Evolutionary conservation across 2,329 filamentous ascomycete genomes (phyloP), one percentile per base, ranked within the genome.

Genomic region (Colletotrichum plurivorum): DNA sequence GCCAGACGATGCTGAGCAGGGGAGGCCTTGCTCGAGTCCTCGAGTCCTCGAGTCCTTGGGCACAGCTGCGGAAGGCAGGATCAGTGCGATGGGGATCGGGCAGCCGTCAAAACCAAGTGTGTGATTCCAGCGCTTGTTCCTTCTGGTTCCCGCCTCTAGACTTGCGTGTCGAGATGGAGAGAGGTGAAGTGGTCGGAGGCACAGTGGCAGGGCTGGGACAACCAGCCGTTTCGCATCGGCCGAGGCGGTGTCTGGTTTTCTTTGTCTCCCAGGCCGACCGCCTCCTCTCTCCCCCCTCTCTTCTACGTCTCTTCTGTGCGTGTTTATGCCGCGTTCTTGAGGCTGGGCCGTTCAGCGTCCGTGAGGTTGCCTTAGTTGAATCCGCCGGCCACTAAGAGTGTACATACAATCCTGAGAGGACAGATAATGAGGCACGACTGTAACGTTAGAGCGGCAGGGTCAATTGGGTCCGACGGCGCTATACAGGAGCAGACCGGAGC

Each of bases 211-310:
- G 31, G 43, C 52, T 56, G 52, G 60, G 18, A 63, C 51, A 43
- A 49, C 55, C 62, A 67, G 67, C 67, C 55, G 67, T 69, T 69
- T 69, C 67, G 67, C 25, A 67, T 69, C 62, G 63, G 41, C 25
- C 39, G 55, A 67, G 62, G 62, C 67, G 46, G 56, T 69, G 67
- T 61, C 61, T 69, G 41, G 62, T 69, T 69, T 36, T 69, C 67
- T 69, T 66, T 69, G 67, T 69, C 36, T 66, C 48, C 45, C 46
- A 58, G 51, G 22, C 20, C 18, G 57, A 36, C 31, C 31, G 31
- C 31, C 31, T 36, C 31, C 31, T 36, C 31, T 36, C 8, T 36
- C 8, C 8, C 10, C 27, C 9, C 31, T 36, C 8, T 10, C 31
- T 36, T 36, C 31, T 36, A 25, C 31, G 8, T 36, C 31, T 36